These are phyloP conservation scores for Cryptococcus sp. DNA, from an alignment of 1,284 basidiomycete genomes.

Conservation along the genomic window DNA sequence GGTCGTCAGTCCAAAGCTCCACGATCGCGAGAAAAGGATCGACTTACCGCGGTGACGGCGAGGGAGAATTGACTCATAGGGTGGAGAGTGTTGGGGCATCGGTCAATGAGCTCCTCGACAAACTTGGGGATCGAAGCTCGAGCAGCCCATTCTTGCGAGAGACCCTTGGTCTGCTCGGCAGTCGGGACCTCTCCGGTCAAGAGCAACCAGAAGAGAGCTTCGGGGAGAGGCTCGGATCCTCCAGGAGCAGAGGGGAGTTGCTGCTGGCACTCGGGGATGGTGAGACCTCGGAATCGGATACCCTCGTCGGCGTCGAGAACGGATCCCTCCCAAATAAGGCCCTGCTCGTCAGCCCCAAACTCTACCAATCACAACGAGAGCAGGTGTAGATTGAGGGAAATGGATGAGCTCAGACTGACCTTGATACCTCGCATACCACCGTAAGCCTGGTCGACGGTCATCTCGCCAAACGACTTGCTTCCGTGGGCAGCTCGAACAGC, in stretches of 20 bases:
- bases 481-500: slow-evolving; percentile 74
- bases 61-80: slow-evolving; percentile 96
- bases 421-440: slow-evolving; percentile 85
- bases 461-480: slow-evolving; percentile 82
- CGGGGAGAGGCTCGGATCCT: slow-evolving; percentile 84
- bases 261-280: slow-evolving; percentile 82
- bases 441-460: slow-evolving; percentile 78
- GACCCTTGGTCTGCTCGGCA: slow-evolving; percentile 72
- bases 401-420: slow-evolving; percentile 22
- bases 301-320: slow-evolving; percentile 94
- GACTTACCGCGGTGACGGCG: slow-evolving; percentile 83
- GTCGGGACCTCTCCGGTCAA: slow-evolving; percentile 90
- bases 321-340: slow-evolving; percentile 87
- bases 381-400: neutral
- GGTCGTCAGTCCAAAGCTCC: neutral
- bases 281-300: slow-evolving; percentile 91
- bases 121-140: slow-evolving; percentile 82
- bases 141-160: slow-evolving; percentile 88
- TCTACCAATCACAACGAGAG: no score
- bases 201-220: slow-evolving; percentile 92
- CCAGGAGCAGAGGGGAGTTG: slow-evolving; percentile 82
- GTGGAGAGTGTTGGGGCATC: slow-evolving; percentile 87
- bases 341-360: slow-evolving; percentile 47
- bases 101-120: slow-evolving; percentile 87
- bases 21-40: neutral